A percentile compares a stretch with the other conserved stretches of the same genome.
These are phyloP conservation scores for Perkinsus olseni DNA, from an alignment of 169 alveolate species.

Conservation along the genomic window DNA sequence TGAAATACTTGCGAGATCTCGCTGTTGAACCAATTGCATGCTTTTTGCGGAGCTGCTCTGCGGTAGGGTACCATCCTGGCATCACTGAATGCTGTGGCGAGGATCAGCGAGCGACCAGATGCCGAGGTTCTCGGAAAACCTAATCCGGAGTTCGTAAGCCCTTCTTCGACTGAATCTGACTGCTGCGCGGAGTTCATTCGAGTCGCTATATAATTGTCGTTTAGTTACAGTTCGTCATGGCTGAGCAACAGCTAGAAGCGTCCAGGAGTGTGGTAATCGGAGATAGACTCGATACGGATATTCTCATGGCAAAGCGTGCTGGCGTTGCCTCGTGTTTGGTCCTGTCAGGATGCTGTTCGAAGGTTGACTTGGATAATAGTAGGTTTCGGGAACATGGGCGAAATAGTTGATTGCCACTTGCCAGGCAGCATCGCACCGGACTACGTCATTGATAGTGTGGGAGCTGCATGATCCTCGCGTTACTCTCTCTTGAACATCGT, in stretches of 20 bases:
- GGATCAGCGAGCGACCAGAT: not conserved
- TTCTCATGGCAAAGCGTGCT: not conserved
- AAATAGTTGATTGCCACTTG: too few species aligned
- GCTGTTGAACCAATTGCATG: not conserved
- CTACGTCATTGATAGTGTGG: not conserved
- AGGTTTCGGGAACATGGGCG: not conserved
- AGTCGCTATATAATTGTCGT: not conserved
- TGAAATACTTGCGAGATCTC: too few species aligned
- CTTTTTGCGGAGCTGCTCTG: not conserved
- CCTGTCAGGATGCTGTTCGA: not conserved
- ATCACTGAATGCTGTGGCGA: not conserved
- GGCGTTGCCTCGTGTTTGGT: not conserved
- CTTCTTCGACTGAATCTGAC: too few species aligned
- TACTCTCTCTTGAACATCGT: not conserved
- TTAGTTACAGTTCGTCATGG: not conserved
- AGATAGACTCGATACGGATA: not conserved
- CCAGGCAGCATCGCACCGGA: not conserved
- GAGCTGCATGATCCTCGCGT: not conserved
- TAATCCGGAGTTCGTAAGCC: not conserved
- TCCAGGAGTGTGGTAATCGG: not conserved
- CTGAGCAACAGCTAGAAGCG: not conserved
- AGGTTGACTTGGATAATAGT: not conserved
- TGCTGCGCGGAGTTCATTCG: not conserved
- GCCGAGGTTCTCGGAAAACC: not conserved
- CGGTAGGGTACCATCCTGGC: not conserved